These are phyloP conservation scores for Phytophthora hibernalis DNA, from an alignment of 352 stramenopile genomes.

Conservation along the genomic window DNA sequence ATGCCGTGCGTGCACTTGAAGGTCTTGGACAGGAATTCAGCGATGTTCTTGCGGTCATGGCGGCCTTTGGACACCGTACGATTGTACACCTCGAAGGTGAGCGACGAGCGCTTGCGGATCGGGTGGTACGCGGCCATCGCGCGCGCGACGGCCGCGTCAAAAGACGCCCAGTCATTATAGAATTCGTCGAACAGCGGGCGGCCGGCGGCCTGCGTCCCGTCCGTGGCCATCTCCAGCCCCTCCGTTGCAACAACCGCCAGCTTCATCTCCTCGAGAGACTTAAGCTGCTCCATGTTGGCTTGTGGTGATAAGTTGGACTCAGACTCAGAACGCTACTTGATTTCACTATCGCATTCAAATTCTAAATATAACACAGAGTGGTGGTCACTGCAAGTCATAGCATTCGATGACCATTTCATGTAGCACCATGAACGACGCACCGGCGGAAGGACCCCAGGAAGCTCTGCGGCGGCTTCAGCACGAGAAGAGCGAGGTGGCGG, in stretches of 20 bases:
- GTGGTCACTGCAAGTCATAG: slow-evolving; percentile 33
- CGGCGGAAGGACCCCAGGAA: slow-evolving; percentile 31
- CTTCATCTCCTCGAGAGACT: slow-evolving; percentile 37
- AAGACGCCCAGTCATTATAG: slow-evolving; percentile 79
- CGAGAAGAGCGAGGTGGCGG: slow-evolving; percentile 59
- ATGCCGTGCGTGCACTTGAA: slow-evolving; percentile 89
- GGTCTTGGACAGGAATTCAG: slow-evolving; percentile 83
- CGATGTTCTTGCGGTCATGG: slow-evolving; percentile 76
- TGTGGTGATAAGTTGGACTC: slow-evolving; percentile 1
- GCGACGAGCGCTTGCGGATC: slow-evolving; percentile 83
- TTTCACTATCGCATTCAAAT: slow-evolving; percentile 15
- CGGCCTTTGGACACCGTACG: slow-evolving; percentile 86
- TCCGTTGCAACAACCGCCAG: neutral
- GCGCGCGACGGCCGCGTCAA: slow-evolving; percentile 65
- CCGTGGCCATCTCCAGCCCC: slow-evolving; percentile 3
- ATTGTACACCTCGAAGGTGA: slow-evolving; percentile 89
- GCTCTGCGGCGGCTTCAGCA: slow-evolving; percentile 49
- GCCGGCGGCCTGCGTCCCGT: neutral
- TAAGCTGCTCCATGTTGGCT: slow-evolving; percentile 31
- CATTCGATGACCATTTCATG: slow-evolving; percentile 13
- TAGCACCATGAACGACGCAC: slow-evolving; percentile 16
- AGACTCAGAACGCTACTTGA: slow-evolving; percentile 13
- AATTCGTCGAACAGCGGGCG: slow-evolving; percentile 71
- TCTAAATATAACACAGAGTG: slow-evolving; percentile 4
- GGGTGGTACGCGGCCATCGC: slow-evolving; percentile 75